phyloP scores from a whole-genome alignment of 1,139 yeast genomes.

The Ogataea hybrid region DNA sequence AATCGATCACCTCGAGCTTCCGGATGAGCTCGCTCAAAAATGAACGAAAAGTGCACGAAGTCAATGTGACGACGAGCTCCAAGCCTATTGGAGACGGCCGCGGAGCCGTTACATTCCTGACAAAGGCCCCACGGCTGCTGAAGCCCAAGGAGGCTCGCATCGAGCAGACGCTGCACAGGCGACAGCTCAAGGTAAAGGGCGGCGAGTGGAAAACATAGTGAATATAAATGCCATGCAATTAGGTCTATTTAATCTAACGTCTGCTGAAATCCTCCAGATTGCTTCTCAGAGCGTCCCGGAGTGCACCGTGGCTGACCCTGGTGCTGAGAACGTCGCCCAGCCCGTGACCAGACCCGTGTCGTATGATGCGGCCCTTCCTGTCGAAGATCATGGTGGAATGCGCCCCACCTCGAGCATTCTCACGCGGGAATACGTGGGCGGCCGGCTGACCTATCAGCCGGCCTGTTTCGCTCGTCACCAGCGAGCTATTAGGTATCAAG shows the following conservation, averaged over 20 bases:
- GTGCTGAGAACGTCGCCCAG: conserved; percentile 41
- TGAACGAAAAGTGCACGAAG: conserved; percentile 26
- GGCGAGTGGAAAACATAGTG: conserved; percentile 6
- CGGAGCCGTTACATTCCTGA: conserved; percentile 29
- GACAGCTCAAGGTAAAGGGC: conserved; percentile 12
- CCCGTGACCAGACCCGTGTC: conserved; percentile 43
- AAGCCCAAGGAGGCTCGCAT: conserved; percentile 25
- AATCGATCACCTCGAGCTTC: conserved; percentile 20
- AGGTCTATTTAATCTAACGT: neutral
- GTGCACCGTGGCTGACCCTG: conserved; percentile 40
- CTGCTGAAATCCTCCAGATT: conserved; percentile 18
- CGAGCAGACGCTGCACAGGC: conserved; percentile 23
- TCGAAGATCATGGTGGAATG: conserved; percentile 49
- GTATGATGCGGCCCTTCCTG: conserved; percentile 42
- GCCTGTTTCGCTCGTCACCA: conserved; percentile 31
- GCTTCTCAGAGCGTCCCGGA: conserved; percentile 42
- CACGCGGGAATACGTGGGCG: conserved; percentile 6
- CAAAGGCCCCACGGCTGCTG: conserved; percentile 2
- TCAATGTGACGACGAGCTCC: conserved; percentile 29
- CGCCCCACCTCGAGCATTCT: conserved; percentile 33
- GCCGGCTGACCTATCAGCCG: conserved; percentile 26
- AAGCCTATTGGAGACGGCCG: conserved; percentile 23
- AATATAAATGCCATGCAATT: conserved; percentile 1
- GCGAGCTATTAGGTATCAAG: conserved; percentile 29
- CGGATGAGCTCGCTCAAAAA: conserved; percentile 12